Evolutionary conservation across 371 early-diverging fungal species (phyloP), one percentile per base, ranked within the genome.

Genomic region (Actinomucor elegans): DNA sequence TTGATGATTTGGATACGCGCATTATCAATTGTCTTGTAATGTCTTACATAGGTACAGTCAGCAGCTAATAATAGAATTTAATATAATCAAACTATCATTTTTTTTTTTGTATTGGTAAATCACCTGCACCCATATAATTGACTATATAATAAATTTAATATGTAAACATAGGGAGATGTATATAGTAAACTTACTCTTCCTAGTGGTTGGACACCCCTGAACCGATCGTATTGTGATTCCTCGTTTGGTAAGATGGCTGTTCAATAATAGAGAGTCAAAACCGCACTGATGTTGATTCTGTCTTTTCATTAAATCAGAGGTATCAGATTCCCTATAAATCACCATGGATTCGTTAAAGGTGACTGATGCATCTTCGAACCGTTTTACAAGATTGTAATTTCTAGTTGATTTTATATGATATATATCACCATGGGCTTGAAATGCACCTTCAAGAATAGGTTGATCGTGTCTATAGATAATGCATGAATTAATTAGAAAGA

Each of bases 11-110:
- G 88, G 35, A 68, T 73, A 35, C 83, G 63, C 14, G 89, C 90
- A 17, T 59, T 66, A 17, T 80, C 81, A 11, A 71, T 67, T 6
- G 80, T 73, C 48, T 74, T 66, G 56, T 87, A 90, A 18, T 62
- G 50, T 23, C 67, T 67, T 5, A 84, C 80, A 60, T 90, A 92
- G 3, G 88, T 79, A 61, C 92, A 92, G 59, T 91, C 92, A 2
- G 92, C 90, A 1, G 87, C 91, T 37, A 9, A 21, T 3, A 32
- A 45, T 32, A 7, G 21, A 5, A 9, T 4, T 38, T 2, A 9
- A 20, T 38, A 20, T 38, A 9, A 4, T 1, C 21, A 20, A 14
- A 24, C 17, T 24, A 26, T 41, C 10, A 17, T 41, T 5, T n/a
- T 14, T 26, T 41, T 26, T 38, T 38, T 9, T 38, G 1, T 24